phyloP scores from a whole-genome alignment of 2,329 filamentous ascomycete genomes.

The Apiospora saccharicola region DNA sequence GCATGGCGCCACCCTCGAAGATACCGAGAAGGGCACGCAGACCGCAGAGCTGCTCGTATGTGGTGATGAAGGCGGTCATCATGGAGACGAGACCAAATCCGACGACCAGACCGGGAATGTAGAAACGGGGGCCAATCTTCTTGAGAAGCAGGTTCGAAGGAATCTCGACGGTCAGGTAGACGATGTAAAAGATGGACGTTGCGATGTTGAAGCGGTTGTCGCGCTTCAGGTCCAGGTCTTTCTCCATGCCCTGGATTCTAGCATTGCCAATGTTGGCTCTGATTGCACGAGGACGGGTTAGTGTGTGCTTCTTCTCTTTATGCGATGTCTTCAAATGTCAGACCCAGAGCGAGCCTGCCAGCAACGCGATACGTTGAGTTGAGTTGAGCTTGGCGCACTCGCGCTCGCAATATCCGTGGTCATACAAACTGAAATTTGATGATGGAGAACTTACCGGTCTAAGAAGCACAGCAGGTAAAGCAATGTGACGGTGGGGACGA shows the following conservation, averaged over 20 bases:
- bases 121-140: slow-evolving; percentile 58
- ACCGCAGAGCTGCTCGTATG: slow-evolving; percentile 54
- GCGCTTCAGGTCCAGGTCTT: slow-evolving; percentile 53
- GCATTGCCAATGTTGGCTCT: slow-evolving; percentile 61
- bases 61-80: slow-evolving; percentile 60
- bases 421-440: neutral
- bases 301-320: slow-evolving; percentile 25
- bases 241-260: slow-evolving; percentile 61
- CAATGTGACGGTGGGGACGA: slow-evolving; percentile 59
- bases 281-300: slow-evolving; percentile 31
- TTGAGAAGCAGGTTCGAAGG: slow-evolving; percentile 65
- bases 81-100: slow-evolving; percentile 64
- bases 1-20: slow-evolving; percentile 66
- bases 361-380: neutral
- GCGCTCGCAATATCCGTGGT: neutral
- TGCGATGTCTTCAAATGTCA: neutral
- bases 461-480: slow-evolving; percentile 62
- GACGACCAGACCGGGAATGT: slow-evolving; percentile 60
- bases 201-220: slow-evolving; percentile 64
- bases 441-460: slow-evolving; percentile 40
- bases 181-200: slow-evolving; percentile 65
- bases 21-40: slow-evolving; percentile 59
- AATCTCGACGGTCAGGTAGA: slow-evolving; percentile 63
- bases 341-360: neutral
- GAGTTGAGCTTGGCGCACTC: neutral